Evolutionary conservation across 2,329 filamentous ascomycete species (phyloP), one percentile per base, ranked within the genome.

Genomic region (Aspergillus vadensis): DNA sequence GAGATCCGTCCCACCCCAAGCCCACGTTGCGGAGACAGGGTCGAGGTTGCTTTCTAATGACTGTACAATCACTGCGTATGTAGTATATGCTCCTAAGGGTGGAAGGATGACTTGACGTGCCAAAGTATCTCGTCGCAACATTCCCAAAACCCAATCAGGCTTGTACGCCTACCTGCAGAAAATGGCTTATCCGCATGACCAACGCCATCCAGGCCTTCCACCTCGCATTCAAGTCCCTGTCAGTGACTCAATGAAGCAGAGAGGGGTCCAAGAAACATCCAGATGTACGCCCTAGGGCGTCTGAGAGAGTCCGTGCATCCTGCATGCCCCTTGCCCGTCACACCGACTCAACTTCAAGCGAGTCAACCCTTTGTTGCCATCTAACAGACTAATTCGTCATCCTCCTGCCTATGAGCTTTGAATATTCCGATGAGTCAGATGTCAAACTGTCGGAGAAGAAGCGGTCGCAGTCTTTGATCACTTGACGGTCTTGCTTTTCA

Each of bases 261-360:
- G 32, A 25, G 30, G 39, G 39, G 39, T 19, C 32, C 21, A 21
- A 25, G 10, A 47, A 19, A 17, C 7, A 47, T 12, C 8, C n/a
- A 53, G 4, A 53, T 38, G 30, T 32, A 53, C 32, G 21, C 6
- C 17, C 43, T 39, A 25, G 53, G n/a, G n/a, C n/a, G 39, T n/a
- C 32, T 27, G 47, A n/a, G n/a, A 27, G 15, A 32, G 53, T 58
- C 57, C 41, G 39, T 59, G 50, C 39, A 38, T 55, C 39, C 50
- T 59, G 57, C 50, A 59, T 38, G 14, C 43, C 44, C 50, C 50
- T 59, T 48, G 39, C 57, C 30, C 23, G 52, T 59, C 57, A 59
- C 57, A 55, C 57, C 41, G 50, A 59, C 57, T 49, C 30, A 10
- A 17, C 39, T 55, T 17, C 53, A 17, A 47, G 23, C 39, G 30